Base-by-base conservation (phyloP, 202 grass and related monocot genomes). In the Schoenoplectus triqueter region DNA sequence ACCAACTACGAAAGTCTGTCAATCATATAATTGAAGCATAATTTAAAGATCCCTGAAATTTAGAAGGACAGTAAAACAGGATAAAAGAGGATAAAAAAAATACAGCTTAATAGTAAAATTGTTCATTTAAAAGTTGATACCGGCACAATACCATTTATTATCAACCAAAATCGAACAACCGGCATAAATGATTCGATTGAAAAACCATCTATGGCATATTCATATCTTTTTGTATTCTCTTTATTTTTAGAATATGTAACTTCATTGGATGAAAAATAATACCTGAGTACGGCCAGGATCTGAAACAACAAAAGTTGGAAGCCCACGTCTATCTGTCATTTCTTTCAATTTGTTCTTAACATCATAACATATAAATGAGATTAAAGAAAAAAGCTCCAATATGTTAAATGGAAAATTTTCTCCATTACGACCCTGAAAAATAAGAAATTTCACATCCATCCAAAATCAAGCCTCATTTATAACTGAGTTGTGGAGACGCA, bases 201-300 rank as follows among this genome's bases (percentile, higher is more conserved):
- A 78, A 15, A 59, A 59, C 13, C 13, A 60, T 9, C 51, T 56
- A 78, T 42, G 15, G 2, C n/a, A 50, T 56, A 8, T 39, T 42
- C n/a, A 15, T 78, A 41, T 15, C 0, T 0, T 59, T 5, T 54
- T 15, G 3, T 31, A 31, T 31, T 31, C 31, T 31, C 1, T 56
- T 77, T 50, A 31, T 21, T 55, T 4, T 1, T 56, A 56, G 40
- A 14, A 2, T 6, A 3, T 56, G 31, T 56, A 40, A 0, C 2
- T 69, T 57, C 47, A 73, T 73, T 20, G 4, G 1, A 8, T 8
- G 18, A 10, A 52, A 13, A 13, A 20, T 17, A 17, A 6, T 70
- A 98, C 95, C 95, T 98, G 93, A 52, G 95, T 98, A 18, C 95
- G 91, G 2, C 95, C 95, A 74, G 95, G 93, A 94, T 98, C 95